Percentiles rank a stretch among this genome's conserved stretches.
Conservation (phyloP, 257 asterid genomes). For the Ilex asprella region DNA sequence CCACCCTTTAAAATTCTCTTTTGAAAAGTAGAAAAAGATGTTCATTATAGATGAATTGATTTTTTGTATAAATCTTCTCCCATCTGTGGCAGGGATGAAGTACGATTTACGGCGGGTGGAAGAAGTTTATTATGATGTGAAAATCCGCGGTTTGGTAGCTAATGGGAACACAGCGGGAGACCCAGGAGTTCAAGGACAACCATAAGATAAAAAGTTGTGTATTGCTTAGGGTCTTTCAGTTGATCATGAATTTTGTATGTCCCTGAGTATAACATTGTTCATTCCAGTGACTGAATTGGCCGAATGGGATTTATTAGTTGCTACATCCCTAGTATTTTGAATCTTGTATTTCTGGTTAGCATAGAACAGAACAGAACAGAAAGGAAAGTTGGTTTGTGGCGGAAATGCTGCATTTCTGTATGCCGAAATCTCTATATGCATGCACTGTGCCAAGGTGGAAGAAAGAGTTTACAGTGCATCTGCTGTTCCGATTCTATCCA, state of each 20-base stretch:
- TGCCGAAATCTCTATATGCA: too few relatives aligned
- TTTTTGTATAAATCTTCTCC: neutral
- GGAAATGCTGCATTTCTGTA: constrained; percentile 14
- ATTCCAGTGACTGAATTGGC: too few relatives aligned
- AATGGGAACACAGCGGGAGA: constrained; percentile 25
- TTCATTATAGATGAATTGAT: neutral
- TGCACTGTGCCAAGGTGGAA: too few relatives aligned
- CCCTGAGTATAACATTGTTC: too few relatives aligned
- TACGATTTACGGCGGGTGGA: constrained; percentile 88
- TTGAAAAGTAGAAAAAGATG: neutral
- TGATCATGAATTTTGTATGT: too few relatives aligned
- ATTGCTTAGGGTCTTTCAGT: too few relatives aligned
- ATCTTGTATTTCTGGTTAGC: too few relatives aligned
- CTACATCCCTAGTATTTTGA: too few relatives aligned
- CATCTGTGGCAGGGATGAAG: constrained; percentile 68
- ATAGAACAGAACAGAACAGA: neutral
- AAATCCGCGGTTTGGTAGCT: constrained; percentile 75
- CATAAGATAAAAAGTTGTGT: constrained; percentile 4
- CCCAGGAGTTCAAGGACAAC: constrained; percentile 26
- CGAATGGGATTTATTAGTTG: too few relatives aligned
- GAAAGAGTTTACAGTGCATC: too few relatives aligned
- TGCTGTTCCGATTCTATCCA: too few relatives aligned
- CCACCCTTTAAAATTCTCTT: neutral
- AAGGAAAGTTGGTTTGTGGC: constrained; percentile 30
- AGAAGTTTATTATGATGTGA: constrained; percentile 86